These are phyloP conservation scores for Plectranthus barbatus DNA, from an alignment of 257 asterid genomes.

Conservation along the genomic window DNA sequence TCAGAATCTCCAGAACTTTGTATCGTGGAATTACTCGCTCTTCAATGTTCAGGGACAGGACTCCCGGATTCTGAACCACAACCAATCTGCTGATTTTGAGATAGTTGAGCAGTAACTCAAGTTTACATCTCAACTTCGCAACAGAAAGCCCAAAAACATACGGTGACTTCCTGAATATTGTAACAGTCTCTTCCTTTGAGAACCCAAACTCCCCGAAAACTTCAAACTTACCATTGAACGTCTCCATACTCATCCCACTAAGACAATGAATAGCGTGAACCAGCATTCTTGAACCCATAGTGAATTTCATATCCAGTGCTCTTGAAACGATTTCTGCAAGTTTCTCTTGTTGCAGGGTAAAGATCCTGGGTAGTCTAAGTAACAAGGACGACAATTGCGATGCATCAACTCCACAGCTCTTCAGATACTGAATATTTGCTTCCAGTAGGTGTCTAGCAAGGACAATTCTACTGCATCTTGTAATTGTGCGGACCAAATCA, in stretches of 20 bases:
- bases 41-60: not conserved
- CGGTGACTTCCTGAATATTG: not conserved
- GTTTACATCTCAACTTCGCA: not conserved
- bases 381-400: conserved; percentile 17
- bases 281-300: conserved; percentile 12
- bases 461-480: conserved; percentile 13
- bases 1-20: conserved; percentile 9
- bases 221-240: not conserved
- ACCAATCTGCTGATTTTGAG: not conserved
- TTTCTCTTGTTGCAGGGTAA: not conserved
- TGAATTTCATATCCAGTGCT: conserved; percentile 18
- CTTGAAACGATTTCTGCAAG: conserved; percentile 18
- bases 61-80: not conserved
- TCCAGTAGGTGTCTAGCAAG: not conserved
- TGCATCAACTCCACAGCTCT: conserved; percentile 26
- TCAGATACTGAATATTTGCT: conserved; percentile 20
- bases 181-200: not conserved
- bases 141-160: not conserved
- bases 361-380: conserved; percentile 19
- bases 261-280: not conserved
- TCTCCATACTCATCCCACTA: not conserved
- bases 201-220: not conserved
- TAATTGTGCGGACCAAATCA: conserved; percentile 13
- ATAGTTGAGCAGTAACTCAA: not conserved
- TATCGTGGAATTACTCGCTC: not conserved